phyloP scores from a whole-genome alignment of 345 rosid genomes.

The Hypericum perforatum region DNA sequence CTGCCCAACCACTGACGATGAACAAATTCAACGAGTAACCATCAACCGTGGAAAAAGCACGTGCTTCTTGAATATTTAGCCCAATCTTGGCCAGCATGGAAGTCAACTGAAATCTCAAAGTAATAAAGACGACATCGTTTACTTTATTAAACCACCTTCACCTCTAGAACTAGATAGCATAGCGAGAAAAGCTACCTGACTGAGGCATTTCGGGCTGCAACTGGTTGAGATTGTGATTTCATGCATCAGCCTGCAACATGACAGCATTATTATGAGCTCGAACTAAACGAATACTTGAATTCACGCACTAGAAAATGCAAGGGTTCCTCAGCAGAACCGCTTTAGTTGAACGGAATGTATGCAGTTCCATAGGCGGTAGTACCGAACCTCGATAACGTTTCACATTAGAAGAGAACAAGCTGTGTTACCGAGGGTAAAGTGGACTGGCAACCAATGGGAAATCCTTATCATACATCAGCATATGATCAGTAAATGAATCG shows the following conservation, averaged over 20 bases:
- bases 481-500: slow-evolving; percentile 30
- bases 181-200: slow-evolving; percentile 36
- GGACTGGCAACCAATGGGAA: slow-evolving; percentile 6
- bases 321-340: too few relatives aligned
- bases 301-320: too few relatives aligned
- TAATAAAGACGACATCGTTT: background rate
- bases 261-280: background rate
- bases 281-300: too few relatives aligned
- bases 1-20: background rate
- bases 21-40: slow-evolving; percentile 1
- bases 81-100: background rate
- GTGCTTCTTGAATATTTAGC: slow-evolving; percentile 1
- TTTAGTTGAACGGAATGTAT: too few relatives aligned
- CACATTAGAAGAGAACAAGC: slow-evolving; percentile 11
- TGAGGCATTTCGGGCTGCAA: slow-evolving; percentile 54
- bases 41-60: background rate
- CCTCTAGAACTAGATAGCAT: slow-evolving; percentile 4
- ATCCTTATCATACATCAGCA: slow-evolving; percentile 21
- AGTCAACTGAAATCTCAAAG: background rate
- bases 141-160: slow-evolving; percentile 8
- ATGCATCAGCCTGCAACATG: slow-evolving; percentile 47
- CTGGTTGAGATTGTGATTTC: slow-evolving; percentile 60
- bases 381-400: too few relatives aligned
- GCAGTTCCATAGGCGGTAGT: background rate
- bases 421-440: slow-evolving; percentile 23